Evolutionary conservation across 345 rosid genomes (phyloP), one percentile per base, ranked within the genome.

Genomic region (Hevea brasiliensis): DNA sequence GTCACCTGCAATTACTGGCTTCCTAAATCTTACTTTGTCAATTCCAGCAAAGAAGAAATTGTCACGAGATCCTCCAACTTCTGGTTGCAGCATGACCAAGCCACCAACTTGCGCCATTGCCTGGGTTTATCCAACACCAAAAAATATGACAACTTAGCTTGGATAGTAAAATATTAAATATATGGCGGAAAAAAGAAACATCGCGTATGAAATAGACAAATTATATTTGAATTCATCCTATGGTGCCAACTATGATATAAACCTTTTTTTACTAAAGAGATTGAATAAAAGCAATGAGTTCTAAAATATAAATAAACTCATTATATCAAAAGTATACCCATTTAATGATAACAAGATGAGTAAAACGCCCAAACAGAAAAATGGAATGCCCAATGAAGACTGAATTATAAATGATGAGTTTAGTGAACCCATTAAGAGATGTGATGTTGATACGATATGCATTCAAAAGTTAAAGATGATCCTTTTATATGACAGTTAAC

Each of bases 41-140:
- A 91, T 84, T 51, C 97, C 98, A 32, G 97, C 96, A 78, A 95
- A 92, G 87, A 91, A 90, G 88, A 96, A 93, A 79, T 85, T 89
- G 21, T 83, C 86, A 54, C 81, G 85, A 50, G 96, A 91, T 32
- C 97, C 97, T 15, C 96, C 95, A 0, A 87, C 95, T 80, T 93
- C 97, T 20, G 97, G 97, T 80, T 93, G 90, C 76, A 96, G 86
- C 97, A 91, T 91, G 48, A 93, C 91, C 75, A 96, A 69, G 51
- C 98, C 98, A 73, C 96, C 99, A 50, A 91, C 93, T 84, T 91
- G 99, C 51, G 99, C 98, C 98, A 96, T 84, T 71, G 98, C 99
- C 95, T 96, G 68, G 24, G 37, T 65, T 65, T 15, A 24, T 47
- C 71, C 71, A 81, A 70, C 44, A 79, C 15, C 70, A 29, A 29